Evolutionary conservation across 108 stramenopile species (phyloP), one percentile per base, ranked within the genome.

Genomic region (Skeletonema tropicum): DNA sequence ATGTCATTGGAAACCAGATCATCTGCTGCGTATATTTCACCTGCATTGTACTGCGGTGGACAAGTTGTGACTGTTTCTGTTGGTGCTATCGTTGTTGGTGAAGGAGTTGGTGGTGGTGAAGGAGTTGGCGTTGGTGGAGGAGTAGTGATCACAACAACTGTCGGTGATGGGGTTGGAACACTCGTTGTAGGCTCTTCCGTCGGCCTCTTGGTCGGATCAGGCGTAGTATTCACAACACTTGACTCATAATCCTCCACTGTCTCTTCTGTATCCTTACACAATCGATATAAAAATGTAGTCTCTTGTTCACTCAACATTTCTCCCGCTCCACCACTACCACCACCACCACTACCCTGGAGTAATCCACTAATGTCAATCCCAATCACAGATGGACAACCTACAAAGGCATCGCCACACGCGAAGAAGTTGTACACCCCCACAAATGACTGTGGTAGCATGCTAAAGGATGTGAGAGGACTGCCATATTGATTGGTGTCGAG

Each of bases 341-440:
- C 35, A 19, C 71, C 66, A 21, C 36, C 52, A 19, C 14, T 21
- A 49, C 17, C 48, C 2, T 29, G 26, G 26, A 29, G 13, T 10
- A 76, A 62, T 31, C 75, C 75, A n/a, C n/a, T 5, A 39, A 75
- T 82, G 60, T 72, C 55, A 64, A 83, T 76, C 30, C 82, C 82
- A 25, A 38, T 23, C 0, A 80, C 49, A 10, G 57, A 57, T 3
- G 74, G 70, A 83, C 82, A 83, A 0, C 66, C 82, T 8, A 63
- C 52, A 41, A 38, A 70, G 0, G 60, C 57, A 69, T 69, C 52
- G 12, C 82, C 82, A 45, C 82, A 83, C 6, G 82, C 82, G 19
- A 76, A 63, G 41, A 63, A 48, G 26, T 83, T 83, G 62, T 73
- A 83, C 0, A 71, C 23, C 5, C 75, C 65, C 8, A 76, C 38